Base-by-base conservation (phyloP, 345 rosid genomes). In the Boechera retrofracta region DNA sequence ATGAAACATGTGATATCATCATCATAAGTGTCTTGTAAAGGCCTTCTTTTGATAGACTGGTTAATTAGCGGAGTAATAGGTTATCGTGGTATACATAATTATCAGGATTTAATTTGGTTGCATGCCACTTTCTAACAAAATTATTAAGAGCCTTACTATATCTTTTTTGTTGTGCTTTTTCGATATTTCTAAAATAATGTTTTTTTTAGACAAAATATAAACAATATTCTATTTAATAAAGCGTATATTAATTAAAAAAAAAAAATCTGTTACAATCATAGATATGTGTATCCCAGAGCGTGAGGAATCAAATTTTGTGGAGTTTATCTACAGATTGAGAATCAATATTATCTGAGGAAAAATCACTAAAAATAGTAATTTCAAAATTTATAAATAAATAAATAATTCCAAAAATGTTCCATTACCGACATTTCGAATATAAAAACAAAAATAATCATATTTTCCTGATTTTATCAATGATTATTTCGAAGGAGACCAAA, bases 1-100 rank as follows among this genome's bases (percentile, higher is more conserved):
- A 57, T 48, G 68, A 64, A 71, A 71, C 81, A 77, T 71, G 64
- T 70, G 80, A 62, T 52, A 47, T 7, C 72, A 62, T 62, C 16
- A 75, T 28, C 66, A 26, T 71, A 49, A 31, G 55, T 61, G 10
- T 10, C 24, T 21, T 42, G 38, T 61, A 36, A 67, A 57, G 11
- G 10, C 36, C 74, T 59, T 45, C 47, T 68, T 67, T 44, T 76
- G 8, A 10, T 77, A 44, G 55, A 10, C 13, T 53, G 41, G n/a
- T 51, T 49, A 18, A 51, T 51, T 53, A 70, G 48, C 57, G 11
- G 49, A 13, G 24, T 69, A 64, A 15, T 53, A 41, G 56, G 64
- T 69, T 42, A 24, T 61, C 64, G 10, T 58, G 59, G 31, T 45
- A 16, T 16, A 16, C 16, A 16, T 16, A 33, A 33, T 26, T 26